These are phyloP conservation scores for Prunus padus DNA, from an alignment of 306 rosid species.

Conservation along the genomic window DNA sequence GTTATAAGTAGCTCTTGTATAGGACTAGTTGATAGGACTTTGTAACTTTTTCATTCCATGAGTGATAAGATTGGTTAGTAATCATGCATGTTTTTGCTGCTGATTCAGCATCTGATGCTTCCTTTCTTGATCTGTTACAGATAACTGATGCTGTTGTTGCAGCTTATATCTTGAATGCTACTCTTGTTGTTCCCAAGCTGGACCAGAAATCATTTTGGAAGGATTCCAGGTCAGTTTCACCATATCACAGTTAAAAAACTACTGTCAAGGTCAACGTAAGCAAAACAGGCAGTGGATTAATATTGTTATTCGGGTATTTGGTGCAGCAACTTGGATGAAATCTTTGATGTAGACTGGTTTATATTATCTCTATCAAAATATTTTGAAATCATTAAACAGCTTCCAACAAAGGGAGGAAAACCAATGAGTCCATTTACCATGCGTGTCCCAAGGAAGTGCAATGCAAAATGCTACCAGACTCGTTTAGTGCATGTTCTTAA, in stretches of 20 bases:
- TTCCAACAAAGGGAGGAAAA: conserved; percentile 50
- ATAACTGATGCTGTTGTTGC: conserved; percentile 91
- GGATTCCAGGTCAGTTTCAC: conserved; percentile 61
- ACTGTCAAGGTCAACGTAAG: conserved; percentile 4
- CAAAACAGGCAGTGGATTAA: conserved; percentile 5
- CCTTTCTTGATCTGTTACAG: conserved; percentile 44
- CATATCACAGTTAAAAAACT: conserved; percentile 2
- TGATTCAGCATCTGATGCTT: conserved; percentile 14
- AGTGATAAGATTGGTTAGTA: neutral
- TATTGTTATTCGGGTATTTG: conserved; percentile 20
- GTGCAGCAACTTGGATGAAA: conserved; percentile 79
- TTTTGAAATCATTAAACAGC: conserved; percentile 58
- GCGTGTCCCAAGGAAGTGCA: conserved; percentile 93
- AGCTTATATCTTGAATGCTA: conserved; percentile 84
- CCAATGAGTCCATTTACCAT: conserved; percentile 41
- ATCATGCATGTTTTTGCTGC: neutral
- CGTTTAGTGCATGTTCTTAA: conserved; percentile 66
- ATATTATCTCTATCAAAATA: conserved; percentile 69
- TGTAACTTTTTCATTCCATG: neutral
- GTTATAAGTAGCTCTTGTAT: neutral
- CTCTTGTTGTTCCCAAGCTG: conserved; percentile 85
- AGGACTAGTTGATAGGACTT: neutral
- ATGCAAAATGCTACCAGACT: conserved; percentile 54
- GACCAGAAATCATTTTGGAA: conserved; percentile 90
- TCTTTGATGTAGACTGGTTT: conserved; percentile 77